phyloP scores from a whole-genome alignment of 345 rosid genomes.

The Aegle marmelos region DNA sequence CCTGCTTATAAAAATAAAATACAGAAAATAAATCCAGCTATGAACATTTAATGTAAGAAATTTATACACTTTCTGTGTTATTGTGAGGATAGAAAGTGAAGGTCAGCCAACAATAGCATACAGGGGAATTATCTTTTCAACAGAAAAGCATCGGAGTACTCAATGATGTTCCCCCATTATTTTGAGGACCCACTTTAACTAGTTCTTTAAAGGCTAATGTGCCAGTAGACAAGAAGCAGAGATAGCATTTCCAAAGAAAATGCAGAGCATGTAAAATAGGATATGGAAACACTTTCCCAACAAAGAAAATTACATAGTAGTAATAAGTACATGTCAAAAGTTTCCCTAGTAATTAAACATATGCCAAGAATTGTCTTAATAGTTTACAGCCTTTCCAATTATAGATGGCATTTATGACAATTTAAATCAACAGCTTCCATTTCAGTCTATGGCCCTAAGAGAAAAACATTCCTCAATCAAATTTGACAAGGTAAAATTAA shows the following conservation, averaged over 20 bases:
- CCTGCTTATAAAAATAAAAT: slow-evolving; percentile 40
- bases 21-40: slow-evolving; percentile 5
- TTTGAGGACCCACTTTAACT: neutral
- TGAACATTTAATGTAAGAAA: neutral
- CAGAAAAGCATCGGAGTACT: neutral
- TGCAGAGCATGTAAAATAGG: neutral
- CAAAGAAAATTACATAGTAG: neutral
- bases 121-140: neutral
- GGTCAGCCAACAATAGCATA: neutral
- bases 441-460: neutral
- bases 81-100: neutral
- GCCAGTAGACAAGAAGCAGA: neutral
- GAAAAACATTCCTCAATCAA: neutral
- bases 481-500: neutral
- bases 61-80: neutral
- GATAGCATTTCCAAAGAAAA: neutral
- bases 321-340: neutral
- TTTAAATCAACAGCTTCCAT: neutral
- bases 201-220: neutral
- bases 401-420: neutral
- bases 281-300: neutral
- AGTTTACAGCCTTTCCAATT: neutral
- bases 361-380: neutral
- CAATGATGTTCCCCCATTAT: neutral
- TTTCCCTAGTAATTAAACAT: neutral